phyloP scores from a whole-genome alignment of 169 alveolate species.

The Eimeria acervulina region DNA sequence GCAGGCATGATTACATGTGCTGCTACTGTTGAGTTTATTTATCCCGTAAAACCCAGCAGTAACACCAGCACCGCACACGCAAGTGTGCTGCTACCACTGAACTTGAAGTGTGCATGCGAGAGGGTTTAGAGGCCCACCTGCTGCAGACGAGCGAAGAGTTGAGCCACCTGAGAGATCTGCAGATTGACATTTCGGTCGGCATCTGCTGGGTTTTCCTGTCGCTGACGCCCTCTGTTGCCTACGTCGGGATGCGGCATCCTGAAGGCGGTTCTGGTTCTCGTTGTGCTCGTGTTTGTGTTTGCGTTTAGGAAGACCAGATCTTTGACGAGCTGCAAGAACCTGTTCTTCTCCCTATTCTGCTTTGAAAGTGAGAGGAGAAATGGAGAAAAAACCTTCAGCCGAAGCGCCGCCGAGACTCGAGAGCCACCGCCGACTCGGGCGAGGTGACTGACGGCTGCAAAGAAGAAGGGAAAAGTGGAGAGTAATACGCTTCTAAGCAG shows the following conservation, averaged over 20 bases:
- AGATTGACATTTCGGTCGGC: not conserved
- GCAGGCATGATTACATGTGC: not conserved
- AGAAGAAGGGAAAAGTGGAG: not conserved
- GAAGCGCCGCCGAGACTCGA: not conserved
- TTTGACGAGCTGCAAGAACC: not conserved
- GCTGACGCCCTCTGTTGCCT: constrained; percentile 18
- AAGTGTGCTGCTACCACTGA: not conserved
- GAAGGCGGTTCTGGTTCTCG: not conserved
- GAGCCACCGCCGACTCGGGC: constrained; percentile 53
- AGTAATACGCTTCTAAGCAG: not conserved
- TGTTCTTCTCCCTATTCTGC: not conserved
- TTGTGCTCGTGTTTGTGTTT: too few relatives aligned
- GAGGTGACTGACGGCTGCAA: not conserved
- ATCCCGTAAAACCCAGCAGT: too few relatives aligned
- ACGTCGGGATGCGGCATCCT: constrained; percentile 36
- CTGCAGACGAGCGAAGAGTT: constrained; percentile 83
- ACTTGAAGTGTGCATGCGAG: not conserved
- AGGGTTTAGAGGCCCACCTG: constrained; percentile 48
- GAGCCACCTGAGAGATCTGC: constrained; percentile 71
- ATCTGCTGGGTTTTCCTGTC: not conserved
- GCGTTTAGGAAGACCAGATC: not conserved
- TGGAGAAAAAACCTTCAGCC: not conserved
- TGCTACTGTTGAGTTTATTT: not conserved
- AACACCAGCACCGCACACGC: too few relatives aligned
- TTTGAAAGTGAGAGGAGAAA: not conserved